Base-by-base conservation (phyloP, 1,139 yeast genomes). In the Blastobotrys buckinghamii region DNA sequence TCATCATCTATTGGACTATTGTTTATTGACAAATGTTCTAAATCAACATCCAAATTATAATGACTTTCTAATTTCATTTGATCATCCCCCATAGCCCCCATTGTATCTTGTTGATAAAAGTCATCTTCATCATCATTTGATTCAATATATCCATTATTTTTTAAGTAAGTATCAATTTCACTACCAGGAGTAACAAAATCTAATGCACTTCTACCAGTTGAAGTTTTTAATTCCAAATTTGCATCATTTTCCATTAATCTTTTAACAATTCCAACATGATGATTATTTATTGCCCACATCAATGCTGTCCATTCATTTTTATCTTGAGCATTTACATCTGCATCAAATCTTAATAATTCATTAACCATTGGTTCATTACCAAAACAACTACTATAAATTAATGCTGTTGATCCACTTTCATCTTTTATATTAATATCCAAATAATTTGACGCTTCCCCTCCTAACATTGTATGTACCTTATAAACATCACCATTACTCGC, bases 201-300 rank as follows among this genome's bases (percentile, higher is more conserved):
- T 26, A 62, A 50, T 1, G 72, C 73, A 1, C 69, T 58, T 10
- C 69, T 53, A 4, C 75, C 76, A 1, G 66, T 50, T 9, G 61
- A 48, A 1, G 72, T 66, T 24, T 56, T 56, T 24, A 60, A 52
- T 2, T 52, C 42, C 3, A 59, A 53, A 24, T 66, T 62, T 0
- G 75, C 75, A 15, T 68, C 72, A 38, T 60, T 55, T 16, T 66
- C 71, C 40, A 71, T 50, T 44, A 71, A 55, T 44, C 53, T 51
- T 49, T 61, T 59, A 20, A 68, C 73, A 39, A 71, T 67, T 20
- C 57, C 57, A 16, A 60, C 53, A 44, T 69, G 71, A 49, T 65
- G 67, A 54, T 68, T 69, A 54, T 69, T 70, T 39, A 70, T 65
- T 9, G 76, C 76, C 76, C 76, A 72, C 73, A 72, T 72, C 37